Percentiles rank a stretch among this genome's conserved stretches.
These are phyloP conservation scores for Oidium heveae DNA, from an alignment of 2,329 filamentous ascomycete genomes.

Conservation along the genomic window DNA sequence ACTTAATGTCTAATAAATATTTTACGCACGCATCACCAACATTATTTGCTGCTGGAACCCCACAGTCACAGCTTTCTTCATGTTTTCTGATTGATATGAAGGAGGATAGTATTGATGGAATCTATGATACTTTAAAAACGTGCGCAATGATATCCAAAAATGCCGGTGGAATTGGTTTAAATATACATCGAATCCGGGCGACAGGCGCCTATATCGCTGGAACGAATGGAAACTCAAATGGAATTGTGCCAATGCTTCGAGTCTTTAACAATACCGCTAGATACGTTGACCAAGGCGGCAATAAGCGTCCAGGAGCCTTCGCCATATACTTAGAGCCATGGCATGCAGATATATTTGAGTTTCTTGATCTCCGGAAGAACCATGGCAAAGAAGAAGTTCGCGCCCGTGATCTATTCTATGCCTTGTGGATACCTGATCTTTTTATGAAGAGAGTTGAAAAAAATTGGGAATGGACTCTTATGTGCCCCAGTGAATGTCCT, in stretches of 20 bases:
- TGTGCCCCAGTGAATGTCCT: constrained; percentile 92
- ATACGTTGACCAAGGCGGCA: constrained; percentile 96
- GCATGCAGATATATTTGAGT: constrained; percentile 95
- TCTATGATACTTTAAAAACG: too few species aligned
- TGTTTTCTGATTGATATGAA: constrained; percentile 99
- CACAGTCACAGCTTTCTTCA: constrained; percentile 79
- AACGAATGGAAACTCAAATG: constrained; percentile 95
- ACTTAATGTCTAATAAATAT: constrained; percentile 95
- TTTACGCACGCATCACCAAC: constrained; percentile 97
- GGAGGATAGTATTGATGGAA: constrained; percentile 96
- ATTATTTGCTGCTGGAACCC: constrained; percentile 92
- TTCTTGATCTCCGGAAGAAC: constrained; percentile 95
- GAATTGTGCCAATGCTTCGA: constrained; percentile 89
- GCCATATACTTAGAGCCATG: constrained; percentile 98
- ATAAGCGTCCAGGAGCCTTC: constrained; percentile 96
- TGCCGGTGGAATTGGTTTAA: too few species aligned
- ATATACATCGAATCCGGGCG: constrained; percentile 87
- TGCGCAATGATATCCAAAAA: too few species aligned
- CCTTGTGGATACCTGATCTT: constrained; percentile 92
- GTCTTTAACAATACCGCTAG: constrained; percentile 98
- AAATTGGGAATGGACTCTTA: constrained; percentile 90
- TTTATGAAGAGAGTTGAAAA: constrained; percentile 99
- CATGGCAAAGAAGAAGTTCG: constrained; percentile 97
- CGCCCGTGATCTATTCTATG: constrained; percentile 90
- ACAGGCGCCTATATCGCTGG: constrained; percentile 96